A percentile compares a stretch with the other conserved stretches of the same genome.
Conservation (phyloP, 78 protist species). For the Cavenderia fasciculata region DNA sequence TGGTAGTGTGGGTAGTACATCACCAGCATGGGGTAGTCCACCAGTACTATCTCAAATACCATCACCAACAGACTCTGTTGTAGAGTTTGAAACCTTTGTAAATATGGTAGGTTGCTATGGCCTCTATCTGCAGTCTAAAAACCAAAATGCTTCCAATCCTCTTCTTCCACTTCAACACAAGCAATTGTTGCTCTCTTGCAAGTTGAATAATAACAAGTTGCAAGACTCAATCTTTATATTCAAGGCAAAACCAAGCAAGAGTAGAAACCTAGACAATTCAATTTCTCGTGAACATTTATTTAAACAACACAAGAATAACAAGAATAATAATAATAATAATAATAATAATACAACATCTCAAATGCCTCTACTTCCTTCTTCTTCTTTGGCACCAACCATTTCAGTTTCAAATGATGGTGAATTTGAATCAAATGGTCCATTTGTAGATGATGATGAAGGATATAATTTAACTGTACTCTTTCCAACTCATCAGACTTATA, state of each 20-base stretch:
- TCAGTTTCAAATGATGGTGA: background rate
- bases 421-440: no score
- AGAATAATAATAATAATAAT: no score
- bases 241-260: constrained; percentile 15
- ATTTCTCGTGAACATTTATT: no score
- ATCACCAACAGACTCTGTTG: no score
- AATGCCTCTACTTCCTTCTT: background rate
- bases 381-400: background rate
- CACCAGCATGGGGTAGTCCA: no score
- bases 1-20: background rate
- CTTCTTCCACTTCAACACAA: constrained; percentile 67
- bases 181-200: constrained; percentile 26
- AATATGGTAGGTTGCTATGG: constrained; percentile 9
- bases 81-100: constrained; percentile 3
- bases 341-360: background rate
- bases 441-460: constrained; percentile 60
- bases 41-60: no score
- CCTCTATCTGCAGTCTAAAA: constrained; percentile 15
- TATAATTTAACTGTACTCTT: constrained; percentile 62
- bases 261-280: no score
- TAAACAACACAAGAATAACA: no score
- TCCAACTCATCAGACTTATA: constrained; percentile 56
- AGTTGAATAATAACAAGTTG: background rate
- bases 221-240: constrained; percentile 30
- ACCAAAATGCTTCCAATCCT: background rate